A percentile compares a stretch with the other conserved stretches of the same genome.
Conservation (phyloP, 805 yeast species). For the Pichia kluyveri region DNA sequence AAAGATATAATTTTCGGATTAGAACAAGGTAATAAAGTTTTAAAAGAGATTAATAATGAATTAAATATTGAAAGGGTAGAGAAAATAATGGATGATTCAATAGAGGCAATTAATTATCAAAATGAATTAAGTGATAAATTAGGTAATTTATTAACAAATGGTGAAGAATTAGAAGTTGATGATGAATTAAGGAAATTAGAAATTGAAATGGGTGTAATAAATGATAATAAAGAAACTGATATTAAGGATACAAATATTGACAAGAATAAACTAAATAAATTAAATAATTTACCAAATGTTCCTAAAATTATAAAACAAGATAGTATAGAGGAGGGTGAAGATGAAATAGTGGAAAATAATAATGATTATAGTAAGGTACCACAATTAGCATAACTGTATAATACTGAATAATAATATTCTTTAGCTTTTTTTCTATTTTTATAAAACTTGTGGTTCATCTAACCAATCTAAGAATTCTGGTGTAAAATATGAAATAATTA, state of each 20-base stretch:
- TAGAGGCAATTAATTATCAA: constrained; percentile 74
- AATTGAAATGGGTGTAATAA: constrained; percentile 28
- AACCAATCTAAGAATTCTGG: constrained; percentile 96
- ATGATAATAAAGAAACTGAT: constrained; percentile 1
- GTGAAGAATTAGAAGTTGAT: constrained; percentile 56
- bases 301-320: background rate
- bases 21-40: constrained; percentile 68
- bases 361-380: constrained; percentile 5
- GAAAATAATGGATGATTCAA: constrained; percentile 70
- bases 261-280: constrained; percentile 5
- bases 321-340: constrained; percentile 12
- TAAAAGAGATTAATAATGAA: constrained; percentile 69
- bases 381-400: constrained; percentile 1
- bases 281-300: background rate
- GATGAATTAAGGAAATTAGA: constrained; percentile 49
- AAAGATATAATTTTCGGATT: constrained; percentile 76
- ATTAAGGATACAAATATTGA: background rate
- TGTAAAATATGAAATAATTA: constrained; percentile 86
- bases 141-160: constrained; percentile 31
- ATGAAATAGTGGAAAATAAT: background rate
- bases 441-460: constrained; percentile 26
- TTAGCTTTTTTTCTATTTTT: background rate
- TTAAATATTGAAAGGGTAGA: constrained; percentile 76
- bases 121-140: constrained; percentile 57
- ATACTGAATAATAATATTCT: no score